phyloP scores from a whole-genome alignment of 805 yeast genomes.

The Saccharomycopsis babjevae region DNA sequence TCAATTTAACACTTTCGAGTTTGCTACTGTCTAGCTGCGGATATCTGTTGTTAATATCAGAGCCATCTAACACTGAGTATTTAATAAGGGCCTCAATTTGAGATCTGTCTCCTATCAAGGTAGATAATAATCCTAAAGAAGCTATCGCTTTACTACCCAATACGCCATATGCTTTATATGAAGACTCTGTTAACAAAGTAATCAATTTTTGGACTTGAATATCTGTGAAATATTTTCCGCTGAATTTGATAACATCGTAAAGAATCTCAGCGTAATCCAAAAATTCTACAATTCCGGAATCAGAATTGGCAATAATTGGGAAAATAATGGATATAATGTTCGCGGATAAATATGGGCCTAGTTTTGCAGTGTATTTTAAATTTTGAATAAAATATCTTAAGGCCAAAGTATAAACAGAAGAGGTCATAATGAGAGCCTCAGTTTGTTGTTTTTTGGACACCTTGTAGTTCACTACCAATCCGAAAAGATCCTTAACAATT shows the following conservation, averaged over 20 bases:
- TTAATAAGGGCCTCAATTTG: slow-evolving; percentile 1
- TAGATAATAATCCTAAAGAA: slow-evolving; percentile 6
- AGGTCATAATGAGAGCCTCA: slow-evolving; percentile 6
- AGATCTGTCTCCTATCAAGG: background rate
- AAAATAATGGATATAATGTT: background rate
- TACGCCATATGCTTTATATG: slow-evolving; percentile 11
- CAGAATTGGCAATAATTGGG: slow-evolving; percentile 1
- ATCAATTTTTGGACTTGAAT: background rate
- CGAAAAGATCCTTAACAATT: background rate
- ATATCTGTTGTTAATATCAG: background rate
- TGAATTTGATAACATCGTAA: slow-evolving; percentile 9
- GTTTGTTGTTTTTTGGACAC: background rate
- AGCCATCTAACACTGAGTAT: slow-evolving; percentile 1
- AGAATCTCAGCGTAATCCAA: slow-evolving; percentile 14
- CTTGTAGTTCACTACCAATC: background rate
- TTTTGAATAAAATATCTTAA: slow-evolving; percentile 15
- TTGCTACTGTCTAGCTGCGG: background rate
- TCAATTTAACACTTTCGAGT: slow-evolving; percentile 10
- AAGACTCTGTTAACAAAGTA: slow-evolving; percentile 4
- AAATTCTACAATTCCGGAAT: background rate
- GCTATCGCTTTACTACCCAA: slow-evolving; percentile 9
- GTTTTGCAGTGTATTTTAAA: background rate
- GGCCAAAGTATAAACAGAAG: slow-evolving; percentile 13
- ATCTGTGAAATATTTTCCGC: slow-evolving; percentile 4
- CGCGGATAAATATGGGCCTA: background rate